Evolutionary conservation across 2,329 filamentous ascomycete species (phyloP).

Genomic region (Parafenestella ontariensis): DNA sequence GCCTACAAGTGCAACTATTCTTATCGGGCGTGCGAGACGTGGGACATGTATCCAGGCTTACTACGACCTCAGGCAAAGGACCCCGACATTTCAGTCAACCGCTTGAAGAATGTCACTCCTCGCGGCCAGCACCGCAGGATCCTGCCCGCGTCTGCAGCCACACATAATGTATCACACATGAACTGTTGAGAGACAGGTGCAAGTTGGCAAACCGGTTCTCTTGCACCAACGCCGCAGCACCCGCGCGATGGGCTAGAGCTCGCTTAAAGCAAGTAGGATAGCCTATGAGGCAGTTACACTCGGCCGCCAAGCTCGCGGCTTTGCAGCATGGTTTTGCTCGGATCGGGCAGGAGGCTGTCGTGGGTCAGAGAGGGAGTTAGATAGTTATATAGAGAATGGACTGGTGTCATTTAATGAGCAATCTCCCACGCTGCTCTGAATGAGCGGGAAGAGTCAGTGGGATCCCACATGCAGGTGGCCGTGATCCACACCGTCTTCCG

Average conservation of each 20-base stretch:
- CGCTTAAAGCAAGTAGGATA: conserved; percentile 22
- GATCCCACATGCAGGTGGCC: conserved; percentile 1
- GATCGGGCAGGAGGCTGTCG: neutral
- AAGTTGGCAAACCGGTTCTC: conserved; percentile 5
- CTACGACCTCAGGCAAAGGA: neutral
- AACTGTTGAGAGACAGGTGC: conserved; percentile 17
- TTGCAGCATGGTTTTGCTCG: neutral
- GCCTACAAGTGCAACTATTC: neutral
- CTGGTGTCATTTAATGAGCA: neutral
- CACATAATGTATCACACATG: conserved; percentile 21
- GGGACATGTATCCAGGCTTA: neutral
- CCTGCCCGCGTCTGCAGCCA: conserved; percentile 19
- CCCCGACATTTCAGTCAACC: neutral
- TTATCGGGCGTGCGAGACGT: neutral
- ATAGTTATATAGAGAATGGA: neutral
- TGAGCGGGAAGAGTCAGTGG: neutral
- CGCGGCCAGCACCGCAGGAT: neutral
- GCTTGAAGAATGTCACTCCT: neutral
- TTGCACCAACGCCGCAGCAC: conserved; percentile 16
- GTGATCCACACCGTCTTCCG: conserved; percentile 1
- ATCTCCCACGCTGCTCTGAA: neutral
- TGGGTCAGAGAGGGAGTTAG: neutral
- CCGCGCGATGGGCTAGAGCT: conserved; percentile 21
- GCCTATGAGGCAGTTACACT: conserved; percentile 22
- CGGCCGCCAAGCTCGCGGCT: conserved; percentile 10